phyloP scores from a whole-genome alignment of 176 grass and related monocot species.

The Pontederia paniculata region DNA sequence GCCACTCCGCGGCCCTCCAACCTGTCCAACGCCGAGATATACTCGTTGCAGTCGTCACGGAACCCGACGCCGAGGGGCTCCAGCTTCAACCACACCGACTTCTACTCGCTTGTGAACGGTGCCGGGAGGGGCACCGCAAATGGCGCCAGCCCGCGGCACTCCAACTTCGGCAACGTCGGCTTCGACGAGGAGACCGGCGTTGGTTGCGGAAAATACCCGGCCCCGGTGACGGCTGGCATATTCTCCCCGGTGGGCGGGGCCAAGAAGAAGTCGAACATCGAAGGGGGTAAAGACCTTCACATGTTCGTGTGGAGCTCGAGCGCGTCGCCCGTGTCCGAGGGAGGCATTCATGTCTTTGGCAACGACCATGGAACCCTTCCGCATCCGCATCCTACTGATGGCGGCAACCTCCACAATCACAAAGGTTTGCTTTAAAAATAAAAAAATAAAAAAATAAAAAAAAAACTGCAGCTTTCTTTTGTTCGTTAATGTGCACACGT shows the following conservation, averaged over 20 bases:
- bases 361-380: slow-evolving; percentile 24
- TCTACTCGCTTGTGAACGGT: slow-evolving; percentile 62
- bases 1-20: slow-evolving; percentile 53
- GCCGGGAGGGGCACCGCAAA: not conserved
- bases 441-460: too few relatives aligned
- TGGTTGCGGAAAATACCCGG: slow-evolving; percentile 25
- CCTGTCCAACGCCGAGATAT: slow-evolving; percentile 78
- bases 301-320: slow-evolving; percentile 80
- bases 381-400: not conserved
- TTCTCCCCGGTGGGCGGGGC: slow-evolving; percentile 18
- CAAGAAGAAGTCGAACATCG: slow-evolving; percentile 28
- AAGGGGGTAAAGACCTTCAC: slow-evolving; percentile 54
- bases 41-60: slow-evolving; percentile 83
- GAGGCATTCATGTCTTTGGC: slow-evolving; percentile 41
- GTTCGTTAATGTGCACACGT: too few relatives aligned
- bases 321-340: slow-evolving; percentile 33
- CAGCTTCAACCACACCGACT: slow-evolving; percentile 83
- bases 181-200: slow-evolving; percentile 49
- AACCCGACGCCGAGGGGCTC: slow-evolving; percentile 78
- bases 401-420: slow-evolving; percentile 27
- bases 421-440: slow-evolving; percentile 40
- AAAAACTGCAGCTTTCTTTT: too few relatives aligned
- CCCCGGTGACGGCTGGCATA: slow-evolving; percentile 13
- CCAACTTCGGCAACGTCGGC: slow-evolving; percentile 24
- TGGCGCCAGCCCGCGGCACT: slow-evolving; percentile 26